Evolutionary conservation across 441 rosid species (phyloP).

Genomic region (Populus hybrid): DNA sequence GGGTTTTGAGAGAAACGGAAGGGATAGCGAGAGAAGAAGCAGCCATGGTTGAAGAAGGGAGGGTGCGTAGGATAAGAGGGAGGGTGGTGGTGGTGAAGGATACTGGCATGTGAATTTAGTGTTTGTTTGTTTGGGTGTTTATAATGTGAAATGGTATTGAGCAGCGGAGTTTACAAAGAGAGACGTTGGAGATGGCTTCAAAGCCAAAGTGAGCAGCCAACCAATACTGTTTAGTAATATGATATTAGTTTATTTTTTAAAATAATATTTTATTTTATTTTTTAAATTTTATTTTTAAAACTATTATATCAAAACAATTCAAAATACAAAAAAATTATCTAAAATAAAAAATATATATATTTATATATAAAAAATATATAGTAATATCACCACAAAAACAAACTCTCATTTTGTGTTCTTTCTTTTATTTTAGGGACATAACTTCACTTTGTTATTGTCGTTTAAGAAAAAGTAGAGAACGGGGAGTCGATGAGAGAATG

Average conservation of each 20-base stretch:
- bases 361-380: too few relatives aligned
- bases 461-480: neutral
- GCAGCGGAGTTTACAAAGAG: constrained; percentile 55
- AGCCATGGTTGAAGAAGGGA: constrained; percentile 15
- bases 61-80: constrained; percentile 27
- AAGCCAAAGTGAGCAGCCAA: constrained; percentile 16
- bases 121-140: neutral
- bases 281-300: too few relatives aligned
- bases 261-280: too few relatives aligned
- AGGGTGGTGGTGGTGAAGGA: constrained; percentile 13
- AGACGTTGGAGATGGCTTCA: constrained; percentile 23
- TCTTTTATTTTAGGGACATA: neutral
- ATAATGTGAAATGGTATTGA: neutral
- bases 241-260: too few relatives aligned
- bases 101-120: constrained; percentile 18
- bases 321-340: too few relatives aligned
- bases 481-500: neutral
- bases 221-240: neutral
- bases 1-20: constrained; percentile 37
- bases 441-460: neutral
- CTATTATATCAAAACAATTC: too few relatives aligned
- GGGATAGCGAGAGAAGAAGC: constrained; percentile 44
- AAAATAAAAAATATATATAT: too few relatives aligned
- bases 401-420: neutral
- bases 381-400: too few relatives aligned